A percentile compares a stretch with the other conserved stretches of the same genome.
Conservation (phyloP, 805 yeast genomes). For the Brettanomyces custersianus region DNA sequence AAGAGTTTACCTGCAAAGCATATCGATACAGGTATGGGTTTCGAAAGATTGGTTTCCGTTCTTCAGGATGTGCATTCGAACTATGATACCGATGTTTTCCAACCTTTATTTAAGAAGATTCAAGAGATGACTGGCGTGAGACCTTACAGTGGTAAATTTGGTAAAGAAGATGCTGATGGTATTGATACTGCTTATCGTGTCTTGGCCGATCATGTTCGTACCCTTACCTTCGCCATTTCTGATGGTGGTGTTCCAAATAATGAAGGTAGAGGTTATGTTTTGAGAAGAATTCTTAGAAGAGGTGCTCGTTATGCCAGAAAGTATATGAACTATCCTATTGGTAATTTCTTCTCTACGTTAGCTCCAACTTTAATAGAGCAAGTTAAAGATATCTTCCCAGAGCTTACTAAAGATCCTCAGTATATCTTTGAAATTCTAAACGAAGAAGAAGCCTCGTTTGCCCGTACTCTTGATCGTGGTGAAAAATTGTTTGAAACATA, state of each 20-base stretch:
- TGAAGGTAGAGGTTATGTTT: constrained; percentile 97
- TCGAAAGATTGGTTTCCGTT: constrained; percentile 92
- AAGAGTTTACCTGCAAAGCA: constrained; percentile 88
- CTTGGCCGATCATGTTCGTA: constrained; percentile 96
- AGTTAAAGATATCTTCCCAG: constrained; percentile 86
- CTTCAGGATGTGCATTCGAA: constrained; percentile 87
- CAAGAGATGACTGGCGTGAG: constrained; percentile 91
- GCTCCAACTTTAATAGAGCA: constrained; percentile 91
- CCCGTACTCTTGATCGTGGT: constrained; percentile 95
- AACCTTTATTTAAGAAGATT: constrained; percentile 77
- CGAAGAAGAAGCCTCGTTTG: constrained; percentile 93
- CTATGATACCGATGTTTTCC: constrained; percentile 95
- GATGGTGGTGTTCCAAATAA: constrained; percentile 99
- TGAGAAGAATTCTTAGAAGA: constrained; percentile 94
- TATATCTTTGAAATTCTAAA: constrained; percentile 83
- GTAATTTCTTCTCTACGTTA: constrained; percentile 83
- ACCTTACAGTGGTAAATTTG: constrained; percentile 87
- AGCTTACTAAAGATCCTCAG: constrained; percentile 59
- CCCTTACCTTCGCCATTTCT: constrained; percentile 89
- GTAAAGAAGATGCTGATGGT: constrained; percentile 87
- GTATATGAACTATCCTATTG: constrained; percentile 92
- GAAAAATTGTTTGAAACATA: constrained; percentile 93
- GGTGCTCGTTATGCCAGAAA: constrained; percentile 96
- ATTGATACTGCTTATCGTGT: constrained; percentile 97
- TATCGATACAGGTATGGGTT: constrained; percentile 98